These are phyloP conservation scores for Ambrosiella xylebori DNA, from an alignment of 2,329 filamentous ascomycete species.

Conservation along the genomic window DNA sequence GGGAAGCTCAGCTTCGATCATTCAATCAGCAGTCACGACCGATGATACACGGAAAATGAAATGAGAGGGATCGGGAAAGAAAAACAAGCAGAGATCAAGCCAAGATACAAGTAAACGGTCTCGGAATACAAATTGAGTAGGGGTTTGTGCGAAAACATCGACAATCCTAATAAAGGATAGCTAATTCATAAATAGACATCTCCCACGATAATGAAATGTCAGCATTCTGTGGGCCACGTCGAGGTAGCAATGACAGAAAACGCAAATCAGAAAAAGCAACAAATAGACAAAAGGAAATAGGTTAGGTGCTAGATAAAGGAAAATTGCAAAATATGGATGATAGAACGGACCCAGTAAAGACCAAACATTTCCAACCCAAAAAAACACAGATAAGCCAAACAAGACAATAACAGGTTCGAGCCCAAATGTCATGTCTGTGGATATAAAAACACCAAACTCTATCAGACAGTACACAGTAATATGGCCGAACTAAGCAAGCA, in stretches of 20 bases:
- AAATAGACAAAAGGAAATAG: slow-evolving; percentile 7
- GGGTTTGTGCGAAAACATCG: no score
- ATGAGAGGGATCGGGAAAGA: neutral
- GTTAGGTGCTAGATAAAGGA: neutral
- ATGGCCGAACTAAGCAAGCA: slow-evolving; percentile 6
- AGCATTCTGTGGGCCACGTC: neutral
- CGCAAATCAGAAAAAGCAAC: slow-evolving; percentile 1
- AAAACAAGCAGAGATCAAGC: neutral
- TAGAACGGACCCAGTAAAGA: neutral
- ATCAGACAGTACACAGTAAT: neutral
- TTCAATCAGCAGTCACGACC: no score
- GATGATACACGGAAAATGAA: no score
- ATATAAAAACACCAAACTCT: neutral
- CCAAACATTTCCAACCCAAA: slow-evolving; percentile 1
- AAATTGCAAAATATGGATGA: slow-evolving; percentile 3
- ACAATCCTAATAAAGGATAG: no score
- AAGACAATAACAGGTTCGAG: slow-evolving; percentile 8
- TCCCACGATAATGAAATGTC: neutral
- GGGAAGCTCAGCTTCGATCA: no score
- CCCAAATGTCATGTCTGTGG: neutral
- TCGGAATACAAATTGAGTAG: no score
- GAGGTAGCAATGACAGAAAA: slow-evolving; percentile 3
- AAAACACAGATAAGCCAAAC: slow-evolving; percentile 9
- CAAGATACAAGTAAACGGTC: neutral
- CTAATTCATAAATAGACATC: no score